Evolutionary conservation across 768 basidiomycete genomes (phyloP), one percentile per base, ranked within the genome.

Genomic region (Omphalotus guepiniiformis): DNA sequence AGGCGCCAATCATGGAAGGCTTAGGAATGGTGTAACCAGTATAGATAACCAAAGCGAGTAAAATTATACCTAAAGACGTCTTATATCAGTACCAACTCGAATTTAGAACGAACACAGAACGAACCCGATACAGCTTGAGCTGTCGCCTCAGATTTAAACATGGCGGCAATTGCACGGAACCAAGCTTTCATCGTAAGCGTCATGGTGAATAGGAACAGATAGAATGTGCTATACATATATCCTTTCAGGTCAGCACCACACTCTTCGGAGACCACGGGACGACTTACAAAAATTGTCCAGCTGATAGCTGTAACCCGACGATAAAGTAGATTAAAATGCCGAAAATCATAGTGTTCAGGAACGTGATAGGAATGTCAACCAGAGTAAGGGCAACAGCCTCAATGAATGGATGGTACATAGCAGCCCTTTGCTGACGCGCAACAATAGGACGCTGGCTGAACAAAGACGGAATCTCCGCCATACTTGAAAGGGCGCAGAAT

Each of bases 151-250:
- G 72, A 68, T 37, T 71, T 70, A 58, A 84, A 81, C 4, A 71
- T 70, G 0, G 85, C 80, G 1, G 83, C 82, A 9, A 88, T 55
- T 0, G 72, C 70, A 22, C 89, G 74, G 74, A 91, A 94, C 73
- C 83, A 82, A 0, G 79, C 81, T 61, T 83, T 84, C 78, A 91
- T 85, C 6, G 81, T 64, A 19, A 89, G 43, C 27, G 82, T 73
- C 49, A 82, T 74, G 3, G 71, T 62, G 42, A 80, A 71, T n/a
- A 80, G 55, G 50, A 82, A 77, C 18, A 89, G 58, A 58, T 77
- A 74, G 60, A 75, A 81, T 19, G 72, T 76, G 58, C 84, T 85
- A 50, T 3, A 3, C 11, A 39, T 9, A 26, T 9, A 38, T n/a
- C 28, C 34, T 21, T 28, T 15, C 16, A 32, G 39, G 26, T 38